phyloP scores from a whole-genome alignment of 2,329 filamentous ascomycete species.

The Ascosphaera pollenicola region DNA sequence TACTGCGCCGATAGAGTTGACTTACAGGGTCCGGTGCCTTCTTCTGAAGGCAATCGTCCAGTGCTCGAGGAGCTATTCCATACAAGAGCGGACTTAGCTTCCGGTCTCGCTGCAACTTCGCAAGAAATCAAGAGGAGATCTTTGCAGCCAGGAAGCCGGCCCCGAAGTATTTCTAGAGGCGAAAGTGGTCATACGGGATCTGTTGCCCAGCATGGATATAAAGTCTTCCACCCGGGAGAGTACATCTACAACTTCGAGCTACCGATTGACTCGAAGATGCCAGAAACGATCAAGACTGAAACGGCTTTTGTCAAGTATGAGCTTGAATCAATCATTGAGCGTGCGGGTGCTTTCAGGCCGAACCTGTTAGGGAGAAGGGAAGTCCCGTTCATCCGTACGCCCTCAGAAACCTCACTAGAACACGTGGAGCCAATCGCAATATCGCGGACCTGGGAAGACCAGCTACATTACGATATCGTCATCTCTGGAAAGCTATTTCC shows the following conservation, averaged over 20 bases:
- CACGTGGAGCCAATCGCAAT: constrained; percentile 88
- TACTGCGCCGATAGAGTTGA: constrained; percentile 42
- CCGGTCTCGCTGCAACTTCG: constrained; percentile 19
- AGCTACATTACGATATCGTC: constrained; percentile 86
- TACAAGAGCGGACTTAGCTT: constrained; percentile 23
- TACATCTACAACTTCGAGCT: constrained; percentile 64
- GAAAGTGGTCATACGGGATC: constrained; percentile 36
- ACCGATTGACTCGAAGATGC: constrained; percentile 52
- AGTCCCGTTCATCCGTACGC: constrained; percentile 62
- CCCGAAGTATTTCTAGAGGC: constrained; percentile 64
- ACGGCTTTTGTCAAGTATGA: constrained; percentile 77
- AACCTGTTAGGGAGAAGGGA: constrained; percentile 69
- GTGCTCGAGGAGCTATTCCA: no score
- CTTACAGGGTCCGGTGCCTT: no score
- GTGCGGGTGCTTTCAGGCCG: constrained; percentile 72
- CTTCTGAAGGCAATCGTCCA: no score
- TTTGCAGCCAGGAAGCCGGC: constrained; percentile 60
- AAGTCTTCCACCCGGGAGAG: constrained; percentile 58
- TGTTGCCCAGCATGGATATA: constrained; percentile 59
- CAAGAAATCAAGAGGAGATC: constrained; percentile 41
- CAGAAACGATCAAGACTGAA: constrained; percentile 71
- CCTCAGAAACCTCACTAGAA: constrained; percentile 70
- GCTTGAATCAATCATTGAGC: constrained; percentile 63
- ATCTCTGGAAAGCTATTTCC: constrained; percentile 93
- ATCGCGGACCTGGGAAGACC: constrained; percentile 82